Evolutionary conservation across 352 stramenopile genomes (phyloP).

Genomic region (Pythium brassicae): DNA sequence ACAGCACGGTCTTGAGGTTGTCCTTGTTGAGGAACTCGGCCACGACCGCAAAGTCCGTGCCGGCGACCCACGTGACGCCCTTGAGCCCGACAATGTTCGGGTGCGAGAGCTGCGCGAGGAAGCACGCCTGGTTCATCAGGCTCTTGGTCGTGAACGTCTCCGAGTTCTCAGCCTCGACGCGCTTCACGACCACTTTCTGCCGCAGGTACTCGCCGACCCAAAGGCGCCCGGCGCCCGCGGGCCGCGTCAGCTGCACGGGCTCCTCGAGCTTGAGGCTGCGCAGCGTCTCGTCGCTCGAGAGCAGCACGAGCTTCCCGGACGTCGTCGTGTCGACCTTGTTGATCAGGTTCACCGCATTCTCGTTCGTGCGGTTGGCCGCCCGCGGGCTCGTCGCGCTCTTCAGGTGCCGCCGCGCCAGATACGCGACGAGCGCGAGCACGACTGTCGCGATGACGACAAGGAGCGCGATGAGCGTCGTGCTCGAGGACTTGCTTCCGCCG

Average conservation of each 20-base stretch:
- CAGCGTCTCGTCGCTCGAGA: slow-evolving; percentile 66
- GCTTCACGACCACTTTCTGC: slow-evolving; percentile 66
- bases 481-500: slow-evolving; percentile 2
- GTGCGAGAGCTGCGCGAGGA: slow-evolving; percentile 47
- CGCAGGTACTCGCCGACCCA: slow-evolving; percentile 57
- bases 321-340: slow-evolving; percentile 31
- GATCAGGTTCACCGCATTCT: slow-evolving; percentile 43
- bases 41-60: slow-evolving; percentile 73
- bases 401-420: slow-evolving; percentile 35
- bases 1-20: slow-evolving; percentile 53
- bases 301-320: slow-evolving; percentile 46
- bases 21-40: slow-evolving; percentile 76
- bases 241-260: slow-evolving; percentile 48
- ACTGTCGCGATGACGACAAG: slow-evolving; percentile 40
- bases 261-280: slow-evolving; percentile 46
- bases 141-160: slow-evolving; percentile 54
- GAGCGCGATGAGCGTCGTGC: slow-evolving; percentile 46
- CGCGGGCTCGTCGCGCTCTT: slow-evolving; percentile 10
- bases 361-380: slow-evolving; percentile 2
- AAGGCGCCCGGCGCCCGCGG: slow-evolving; percentile 37
- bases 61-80: slow-evolving; percentile 64
- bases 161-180: slow-evolving; percentile 58
- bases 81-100: slow-evolving; percentile 62
- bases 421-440: slow-evolving; percentile 27
- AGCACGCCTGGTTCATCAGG: slow-evolving; percentile 51